Base-by-base conservation (phyloP, 306 rosid genomes). In the Malus fusca region DNA sequence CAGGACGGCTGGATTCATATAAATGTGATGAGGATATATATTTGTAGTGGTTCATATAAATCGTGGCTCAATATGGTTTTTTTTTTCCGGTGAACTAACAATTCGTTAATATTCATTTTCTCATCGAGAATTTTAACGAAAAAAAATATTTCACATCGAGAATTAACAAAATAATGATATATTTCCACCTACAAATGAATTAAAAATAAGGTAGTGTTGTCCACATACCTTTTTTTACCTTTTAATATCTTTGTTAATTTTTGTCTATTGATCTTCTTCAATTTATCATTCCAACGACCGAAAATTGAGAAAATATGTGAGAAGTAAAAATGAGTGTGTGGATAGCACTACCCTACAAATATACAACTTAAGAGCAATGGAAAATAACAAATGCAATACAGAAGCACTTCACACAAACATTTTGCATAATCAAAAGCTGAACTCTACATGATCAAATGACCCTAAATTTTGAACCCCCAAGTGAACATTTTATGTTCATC, bases 141-240 rank as follows among this genome's bases (percentile, higher is more conserved):
- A 37, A 37, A 37, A 7, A 7, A 15, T 48, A 17, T 48, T 48
- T 48, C 21, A 48, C 19, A 48, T 17, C 1, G 19, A 48, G 55
- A 15, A 14, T 48, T 62, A 62, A 5, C 7, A 15, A 62, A 28
- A 3, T 15, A 28, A 63, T 21, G 11, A 26, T 25, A 48, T 6
- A 17, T 51, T 33, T 53, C 11, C 15, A 66, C 44, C 40, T 35
- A 23, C 65, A 70, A 33, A 53, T 15, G 53, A 46, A 71, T 63
- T 44, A 63, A 6, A 64, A 17, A 6, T 35, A 35, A 35, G 40
- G 9, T 35, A 7, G 42, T 37, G 2, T 2, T 37, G 7, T 37
- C 1, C 10, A 0, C 42, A 2, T 2, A 7, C 0, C 9, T 37
- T 0, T 7, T 37, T 37, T 37, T 1, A 37, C 10, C 10, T 37